Evolutionary conservation across 176 grass and related monocot genomes (phyloP).

Genomic region (Dactylis glomerata): DNA sequence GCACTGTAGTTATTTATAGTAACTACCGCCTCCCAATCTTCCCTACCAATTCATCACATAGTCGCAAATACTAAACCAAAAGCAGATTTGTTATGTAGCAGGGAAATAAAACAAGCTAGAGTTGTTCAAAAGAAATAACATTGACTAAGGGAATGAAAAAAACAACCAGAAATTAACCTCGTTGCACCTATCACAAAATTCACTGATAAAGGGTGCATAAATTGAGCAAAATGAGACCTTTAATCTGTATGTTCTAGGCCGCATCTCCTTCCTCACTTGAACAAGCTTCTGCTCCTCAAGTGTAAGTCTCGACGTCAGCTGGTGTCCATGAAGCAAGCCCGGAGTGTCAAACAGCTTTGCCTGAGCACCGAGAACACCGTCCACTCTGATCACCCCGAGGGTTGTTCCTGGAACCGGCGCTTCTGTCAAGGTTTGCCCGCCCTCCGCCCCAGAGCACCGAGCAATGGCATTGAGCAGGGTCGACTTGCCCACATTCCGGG

Average conservation of each 20-base stretch:
- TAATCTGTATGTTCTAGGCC: conserved; percentile 77
- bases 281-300: conserved; percentile 77
- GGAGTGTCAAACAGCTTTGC: conserved; percentile 86
- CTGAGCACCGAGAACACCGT: conserved; percentile 66
- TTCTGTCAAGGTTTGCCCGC: conserved; percentile 60
- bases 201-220: background rate
- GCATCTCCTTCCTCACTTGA: conserved; percentile 67
- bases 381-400: conserved; percentile 62
- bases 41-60: background rate
- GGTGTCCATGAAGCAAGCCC: conserved; percentile 73
- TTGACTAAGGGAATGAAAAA: background rate
- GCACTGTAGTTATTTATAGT: background rate
- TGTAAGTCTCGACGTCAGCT: conserved; percentile 68
- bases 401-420: conserved; percentile 83
- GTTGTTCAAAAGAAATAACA: background rate
- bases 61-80: background rate
- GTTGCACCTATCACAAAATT: background rate
- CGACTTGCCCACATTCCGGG: conserved; percentile 82
- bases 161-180: background rate
- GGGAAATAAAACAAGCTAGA: background rate
- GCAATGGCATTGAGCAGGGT: conserved; percentile 82
- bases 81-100: background rate
- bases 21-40: background rate
- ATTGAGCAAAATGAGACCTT: conserved; percentile 41
- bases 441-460: conserved; percentile 40